Conservation (phyloP, 352 stramenopile species). For the Globisporangium carolinianum region DNA sequence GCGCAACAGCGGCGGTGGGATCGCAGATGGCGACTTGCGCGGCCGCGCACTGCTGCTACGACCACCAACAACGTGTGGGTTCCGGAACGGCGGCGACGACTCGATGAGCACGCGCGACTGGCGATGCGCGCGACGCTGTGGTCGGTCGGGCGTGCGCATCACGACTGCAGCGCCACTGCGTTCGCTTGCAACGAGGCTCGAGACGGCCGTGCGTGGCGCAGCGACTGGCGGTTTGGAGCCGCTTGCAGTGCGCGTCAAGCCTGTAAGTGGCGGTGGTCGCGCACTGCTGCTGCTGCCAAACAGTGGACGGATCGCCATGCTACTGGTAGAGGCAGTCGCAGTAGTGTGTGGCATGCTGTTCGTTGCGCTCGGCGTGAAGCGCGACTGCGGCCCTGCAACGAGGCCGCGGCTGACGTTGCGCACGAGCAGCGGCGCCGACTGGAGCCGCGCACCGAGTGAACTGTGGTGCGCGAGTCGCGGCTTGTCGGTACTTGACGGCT, state of each 20-base stretch:
- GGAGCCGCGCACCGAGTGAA: background rate
- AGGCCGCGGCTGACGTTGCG: slow-evolving; percentile 23
- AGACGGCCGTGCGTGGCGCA: slow-evolving; percentile 7
- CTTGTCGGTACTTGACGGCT: slow-evolving; percentile 2
- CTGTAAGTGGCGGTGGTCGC: background rate
- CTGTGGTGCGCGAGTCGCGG: slow-evolving; percentile 10
- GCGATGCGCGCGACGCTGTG: slow-evolving; percentile 37
- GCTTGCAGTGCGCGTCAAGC: background rate
- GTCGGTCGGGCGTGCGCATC: slow-evolving; percentile 74
- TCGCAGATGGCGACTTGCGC: slow-evolving; percentile 14
- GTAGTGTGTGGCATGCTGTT: slow-evolving; percentile 8
- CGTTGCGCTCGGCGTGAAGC: slow-evolving; percentile 11
- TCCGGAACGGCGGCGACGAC: slow-evolving; percentile 69
- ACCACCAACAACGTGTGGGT: slow-evolving; percentile 19
- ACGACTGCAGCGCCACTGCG: slow-evolving; percentile 25
- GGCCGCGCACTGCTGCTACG: slow-evolving; percentile 9
- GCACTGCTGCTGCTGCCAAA: background rate
- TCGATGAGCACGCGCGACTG: slow-evolving; percentile 53
- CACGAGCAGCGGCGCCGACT: slow-evolving; percentile 23
- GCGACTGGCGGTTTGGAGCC: background rate
- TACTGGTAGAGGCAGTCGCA: background rate
- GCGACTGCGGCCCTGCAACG: slow-evolving; percentile 13
- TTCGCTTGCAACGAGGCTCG: slow-evolving; percentile 8
- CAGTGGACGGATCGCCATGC: background rate
- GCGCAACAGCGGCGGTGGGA: slow-evolving; percentile 19